These are phyloP conservation scores for Sugiyamaella castrensis DNA, from an alignment of 1,139 yeast genomes.

Conservation along the genomic window DNA sequence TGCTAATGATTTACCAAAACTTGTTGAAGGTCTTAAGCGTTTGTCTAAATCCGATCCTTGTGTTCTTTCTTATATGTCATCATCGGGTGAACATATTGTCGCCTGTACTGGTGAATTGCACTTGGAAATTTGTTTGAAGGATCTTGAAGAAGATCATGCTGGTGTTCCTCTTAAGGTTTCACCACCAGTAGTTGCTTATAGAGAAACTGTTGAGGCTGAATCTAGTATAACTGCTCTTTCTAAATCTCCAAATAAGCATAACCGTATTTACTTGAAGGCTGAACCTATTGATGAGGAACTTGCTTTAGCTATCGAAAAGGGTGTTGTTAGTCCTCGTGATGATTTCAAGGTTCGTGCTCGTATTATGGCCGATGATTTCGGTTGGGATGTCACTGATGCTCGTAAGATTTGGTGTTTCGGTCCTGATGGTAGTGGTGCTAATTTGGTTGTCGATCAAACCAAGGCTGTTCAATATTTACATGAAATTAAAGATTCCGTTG, in stretches of 20 bases:
- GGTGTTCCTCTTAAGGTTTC: constrained; percentile 98
- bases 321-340: constrained; percentile 91
- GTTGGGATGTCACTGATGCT: constrained; percentile 99
- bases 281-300: constrained; percentile 94
- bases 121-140: constrained; percentile 95
- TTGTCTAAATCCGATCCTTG: constrained; percentile 99
- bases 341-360: constrained; percentile 99
- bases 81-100: constrained; percentile 99
- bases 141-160: constrained; percentile 98
- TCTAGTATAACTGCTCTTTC: constrained; percentile 96
- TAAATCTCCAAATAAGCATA: constrained; percentile 99
- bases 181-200: constrained; percentile 97
- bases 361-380: constrained; percentile 97
- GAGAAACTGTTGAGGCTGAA: constrained; percentile 95
- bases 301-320: constrained; percentile 85
- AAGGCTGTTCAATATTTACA: constrained; percentile 99
- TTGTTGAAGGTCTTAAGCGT: constrained; percentile 99
- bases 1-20: constrained; percentile 98
- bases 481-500: constrained; percentile 99
- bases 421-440: constrained; percentile 99
- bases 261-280: constrained; percentile 98
- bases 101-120: constrained; percentile 99
- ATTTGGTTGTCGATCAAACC: constrained; percentile 98
- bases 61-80: constrained; percentile 82
- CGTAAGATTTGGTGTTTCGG: constrained; percentile 99